These are phyloP conservation scores for Elasticomyces elasticus DNA, from an alignment of 495 filamentous ascomycete species.

Conservation along the genomic window DNA sequence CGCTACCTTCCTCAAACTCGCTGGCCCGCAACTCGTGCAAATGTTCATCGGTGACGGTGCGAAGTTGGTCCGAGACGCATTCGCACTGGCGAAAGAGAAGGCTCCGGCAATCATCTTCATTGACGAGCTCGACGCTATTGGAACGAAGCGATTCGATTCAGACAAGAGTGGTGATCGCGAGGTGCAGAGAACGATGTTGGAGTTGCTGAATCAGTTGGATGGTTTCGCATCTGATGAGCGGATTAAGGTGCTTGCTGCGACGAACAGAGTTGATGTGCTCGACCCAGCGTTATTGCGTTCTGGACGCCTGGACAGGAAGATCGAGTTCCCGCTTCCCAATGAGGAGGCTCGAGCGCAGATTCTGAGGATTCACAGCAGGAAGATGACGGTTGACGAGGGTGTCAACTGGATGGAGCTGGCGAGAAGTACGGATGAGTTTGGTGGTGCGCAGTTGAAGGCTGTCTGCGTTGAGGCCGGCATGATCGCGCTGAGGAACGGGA, in stretches of 20 bases:
- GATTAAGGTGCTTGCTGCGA: slow-evolving; percentile 96
- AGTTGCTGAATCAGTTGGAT: slow-evolving; percentile 96
- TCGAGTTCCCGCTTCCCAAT: slow-evolving; percentile 98
- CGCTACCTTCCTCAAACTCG: slow-evolving; percentile 97
- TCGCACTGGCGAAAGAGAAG: slow-evolving; percentile 95
- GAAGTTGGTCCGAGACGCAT: slow-evolving; percentile 94
- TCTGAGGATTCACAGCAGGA: slow-evolving; percentile 89
- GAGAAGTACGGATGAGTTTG: slow-evolving; percentile 97
- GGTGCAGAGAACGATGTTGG: slow-evolving; percentile 97
- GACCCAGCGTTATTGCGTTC: slow-evolving; percentile 91
- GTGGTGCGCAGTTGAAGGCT: slow-evolving; percentile 92
- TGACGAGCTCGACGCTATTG: slow-evolving; percentile 93
- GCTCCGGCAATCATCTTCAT: slow-evolving; percentile 99
- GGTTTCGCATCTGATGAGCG: slow-evolving; percentile 98
- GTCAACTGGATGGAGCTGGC: slow-evolving; percentile 97
- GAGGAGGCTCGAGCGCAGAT: slow-evolving; percentile 97
- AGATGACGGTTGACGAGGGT: slow-evolving; percentile 90
- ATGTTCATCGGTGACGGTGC: slow-evolving; percentile 99
- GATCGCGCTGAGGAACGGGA: slow-evolving; percentile 89
- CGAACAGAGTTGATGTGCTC: slow-evolving; percentile 94
- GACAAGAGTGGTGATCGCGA: slow-evolving; percentile 97
- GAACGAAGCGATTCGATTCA: slow-evolving; percentile 97
- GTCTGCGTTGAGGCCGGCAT: slow-evolving; percentile 99
- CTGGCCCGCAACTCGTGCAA: slow-evolving; percentile 96
- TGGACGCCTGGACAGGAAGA: slow-evolving; percentile 93